Base-by-base conservation (phyloP, 768 basidiomycete genomes). In the Auricularia sp. region DNA sequence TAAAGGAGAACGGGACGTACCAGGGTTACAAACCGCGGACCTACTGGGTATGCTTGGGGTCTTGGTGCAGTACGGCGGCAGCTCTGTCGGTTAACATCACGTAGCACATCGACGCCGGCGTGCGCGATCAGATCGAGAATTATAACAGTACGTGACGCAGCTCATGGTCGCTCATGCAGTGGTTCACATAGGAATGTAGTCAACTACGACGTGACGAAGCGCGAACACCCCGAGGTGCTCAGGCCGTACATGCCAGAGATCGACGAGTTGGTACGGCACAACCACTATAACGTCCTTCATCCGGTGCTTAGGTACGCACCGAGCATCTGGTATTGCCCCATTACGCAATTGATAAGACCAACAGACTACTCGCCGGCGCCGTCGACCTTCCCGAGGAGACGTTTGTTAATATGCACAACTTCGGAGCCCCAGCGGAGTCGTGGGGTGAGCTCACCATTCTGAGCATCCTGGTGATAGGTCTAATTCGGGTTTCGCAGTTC, bases 31-130 rank as follows among this genome's bases (percentile, higher is more conserved):
- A 85, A 66, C 76, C 75, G 5, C 77, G 79, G 10, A 76, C 81
- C 64, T 81, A 80, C 61, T 86, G 83, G 83, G 84, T 83, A 67
- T 7, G 74, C n/a, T 14, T 21, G 10, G 35, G 16, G 42, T 36
- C 18, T 39, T n/a, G 35, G n/a, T 16, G 21, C 21, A 3, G 29
- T 47, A 44, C 47, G 23, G 36, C 34, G 12, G 44, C 16, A 36
- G 29, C 29, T 29, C 29, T 29, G 29, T 29, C 29, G 29, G 29
- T 29, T 29, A 29, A 29, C 29, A 29, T 29, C 29, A 36, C 16
- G n/a, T 62, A 88, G 86, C 82, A 84, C 61, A 81, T 87, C 56
- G 83, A 83, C 47, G 79, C 79, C 11, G 87, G 86, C 5, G 81
- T 88, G 33, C 78, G 73, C 18, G 87, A 88, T 69, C 84, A 87